phyloP scores from a whole-genome alignment of 2,329 filamentous ascomycete species.

The Fusarium nodosum region DNA sequence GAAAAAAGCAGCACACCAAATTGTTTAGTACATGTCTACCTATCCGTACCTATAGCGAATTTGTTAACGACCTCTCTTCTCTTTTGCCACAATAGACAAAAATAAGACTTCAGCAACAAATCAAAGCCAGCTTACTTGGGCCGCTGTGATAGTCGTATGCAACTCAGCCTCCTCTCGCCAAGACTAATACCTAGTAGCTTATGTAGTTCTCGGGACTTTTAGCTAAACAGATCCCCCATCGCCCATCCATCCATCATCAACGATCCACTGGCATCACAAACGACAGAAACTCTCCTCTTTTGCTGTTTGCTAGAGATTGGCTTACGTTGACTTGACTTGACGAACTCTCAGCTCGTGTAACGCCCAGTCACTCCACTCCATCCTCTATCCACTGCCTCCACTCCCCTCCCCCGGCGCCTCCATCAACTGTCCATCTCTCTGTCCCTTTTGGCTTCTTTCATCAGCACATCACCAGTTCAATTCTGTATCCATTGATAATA shows the following conservation, averaged over 20 bases:
- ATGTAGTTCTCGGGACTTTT: constrained; percentile 34
- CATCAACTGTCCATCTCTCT: constrained; percentile 34
- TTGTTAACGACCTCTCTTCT: constrained; percentile 18
- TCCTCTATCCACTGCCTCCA: constrained; percentile 37
- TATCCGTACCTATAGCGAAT: constrained; percentile 10
- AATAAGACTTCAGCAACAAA: constrained; percentile 20
- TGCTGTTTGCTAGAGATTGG: constrained; percentile 25
- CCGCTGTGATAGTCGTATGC: constrained; percentile 26
- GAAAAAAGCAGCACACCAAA: constrained; percentile 43
- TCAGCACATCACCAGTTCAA: constrained; percentile 34
- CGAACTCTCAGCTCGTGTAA: constrained; percentile 44
- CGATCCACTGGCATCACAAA: constrained; percentile 4
- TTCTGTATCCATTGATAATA: constrained; percentile 27
- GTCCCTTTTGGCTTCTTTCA: constrained; percentile 29
- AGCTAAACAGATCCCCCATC: constrained; percentile 29
- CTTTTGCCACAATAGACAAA: constrained; percentile 40
- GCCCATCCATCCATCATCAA: constrained; percentile 12
- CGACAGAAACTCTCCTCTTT: constrained; percentile 29
- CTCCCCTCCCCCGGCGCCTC: constrained; percentile 34
- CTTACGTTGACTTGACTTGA: constrained; percentile 22
- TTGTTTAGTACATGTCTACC: constrained; percentile 4
- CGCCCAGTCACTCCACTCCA: constrained; percentile 27
- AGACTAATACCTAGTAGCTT: no score
- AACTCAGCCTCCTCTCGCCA: constrained; percentile 41
- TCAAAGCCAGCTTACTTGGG: constrained; percentile 16